Evolutionary conservation across 2,329 filamentous ascomycete genomes (phyloP), one percentile per base, ranked within the genome.

Genomic region (Coniochaeta pulveracea): DNA sequence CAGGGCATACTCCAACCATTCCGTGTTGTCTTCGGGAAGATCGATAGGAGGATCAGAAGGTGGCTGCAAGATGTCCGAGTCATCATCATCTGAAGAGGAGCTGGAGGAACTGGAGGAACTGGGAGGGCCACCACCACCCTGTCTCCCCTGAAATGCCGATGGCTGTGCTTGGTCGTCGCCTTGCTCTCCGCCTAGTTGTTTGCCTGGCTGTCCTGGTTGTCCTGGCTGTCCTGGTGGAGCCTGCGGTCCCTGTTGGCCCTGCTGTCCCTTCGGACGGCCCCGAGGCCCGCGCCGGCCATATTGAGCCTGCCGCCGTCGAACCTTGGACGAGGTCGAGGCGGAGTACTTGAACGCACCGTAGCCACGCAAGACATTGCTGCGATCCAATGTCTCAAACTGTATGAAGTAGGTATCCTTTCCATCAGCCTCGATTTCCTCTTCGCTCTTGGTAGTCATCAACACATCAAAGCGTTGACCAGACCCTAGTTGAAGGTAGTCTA

Each of bases 391-490:
- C 37, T 60, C 38, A 42, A 61, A 57, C 42, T 69, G 54, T 35
- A 72, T 54, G 40, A 55, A 49, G 45, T 59, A 56, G 36, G 60
- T 46, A 4, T 49, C 48, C 40, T 58, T 49, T 9, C 52, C 47
- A 9, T 51, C 36, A 1, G 48, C 42, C 3, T 46, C 39, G 2
- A 74, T 49, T 40, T 74, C 60, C 1, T 53, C 51, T 26, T 40
- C 43, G 1, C 57, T 57, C 43, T 76, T 78, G 2, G 72, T 61
- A 10, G 54, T 58, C 19, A 80, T 54, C 2, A 79, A 53, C 0
- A 64, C 56, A 39, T 71, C 71, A 47, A 70, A 79, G n/a, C 75
- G 66, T 44, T 80, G 74, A 0, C 76, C 76, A 5, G 60, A 54
- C 6, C 60, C 63, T 5, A 79, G 43, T 43, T 78, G 72, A 34